Base-by-base conservation (phyloP, 2,329 filamentous ascomycete genomes). In the Sporothrix pseudoabietina region DNA sequence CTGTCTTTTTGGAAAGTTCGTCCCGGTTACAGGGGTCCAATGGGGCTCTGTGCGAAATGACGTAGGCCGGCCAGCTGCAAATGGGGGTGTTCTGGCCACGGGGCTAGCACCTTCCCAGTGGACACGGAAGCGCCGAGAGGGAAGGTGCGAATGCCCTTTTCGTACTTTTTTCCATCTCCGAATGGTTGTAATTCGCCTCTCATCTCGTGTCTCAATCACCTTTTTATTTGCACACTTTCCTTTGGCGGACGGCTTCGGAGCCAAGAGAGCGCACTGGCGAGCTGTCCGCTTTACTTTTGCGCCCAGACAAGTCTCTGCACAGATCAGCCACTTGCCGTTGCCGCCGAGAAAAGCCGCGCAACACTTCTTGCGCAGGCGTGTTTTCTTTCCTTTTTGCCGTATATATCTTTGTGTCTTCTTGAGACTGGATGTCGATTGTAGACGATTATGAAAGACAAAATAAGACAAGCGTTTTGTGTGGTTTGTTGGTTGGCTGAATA, bases 261-360 rank as follows among this genome's bases (percentile, higher is more conserved):
- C 44, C 44, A 49, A 49, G 44, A 14, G 14, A 49, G 44, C 14
- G 14, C 41, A 8, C 41, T 44, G 41, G 41, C 9, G 41, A 44
- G 9, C 41, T 44, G 41, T 22, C 16, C 35, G 55, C 55, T 57
- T 57, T 57, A 57, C 26, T 57, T 63, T 63, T 26, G 10, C 61
- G 41, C 16, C 26, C 55, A 12, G 55, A 30, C 30, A 32, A 59
- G 55, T 59, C 54, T 57, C 7, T 59, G 52, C 30, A 30, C 55
- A 3, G 59, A 16, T 44, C 39, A 65, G 22, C 39, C 39, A 65
- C 9, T 26, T 26, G 61, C 39, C 39, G n/a, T 65, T 22, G 63
- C 26, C 44, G 30, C 65, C 47, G 47, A 69, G 47, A 72, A 72
- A 72, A 54, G 71, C 39, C 71, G 61, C 71, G 71, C 71, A 68